These are phyloP conservation scores for Hsuehochloa calcarea DNA, from an alignment of 176 grass and related monocot genomes.

Conservation along the genomic window DNA sequence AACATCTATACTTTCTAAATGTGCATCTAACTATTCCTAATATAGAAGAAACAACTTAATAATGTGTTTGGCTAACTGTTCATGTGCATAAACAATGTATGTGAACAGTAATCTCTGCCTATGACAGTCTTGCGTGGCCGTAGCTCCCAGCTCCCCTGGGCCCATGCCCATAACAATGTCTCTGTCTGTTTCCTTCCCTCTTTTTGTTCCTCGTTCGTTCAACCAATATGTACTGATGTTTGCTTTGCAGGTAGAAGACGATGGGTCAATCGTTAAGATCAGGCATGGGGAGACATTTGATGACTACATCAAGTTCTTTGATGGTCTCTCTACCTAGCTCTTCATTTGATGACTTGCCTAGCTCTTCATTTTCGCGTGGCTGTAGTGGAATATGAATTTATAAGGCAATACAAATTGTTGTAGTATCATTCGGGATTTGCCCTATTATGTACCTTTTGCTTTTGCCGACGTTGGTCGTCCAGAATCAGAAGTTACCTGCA, in stretches of 20 bases:
- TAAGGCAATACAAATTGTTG: neutral
- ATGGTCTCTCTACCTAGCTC: slow-evolving; percentile 52
- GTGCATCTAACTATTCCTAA: no score
- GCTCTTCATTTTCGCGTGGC: neutral
- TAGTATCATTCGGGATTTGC: neutral
- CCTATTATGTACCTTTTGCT: neutral
- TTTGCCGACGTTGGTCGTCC: neutral
- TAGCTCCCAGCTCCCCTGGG: no score
- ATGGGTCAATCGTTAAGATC: slow-evolving; percentile 69
- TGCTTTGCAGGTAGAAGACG: slow-evolving; percentile 51
- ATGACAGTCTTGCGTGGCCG: no score
- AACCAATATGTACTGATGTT: neutral
- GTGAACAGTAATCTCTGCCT: no score
- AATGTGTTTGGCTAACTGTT: no score
- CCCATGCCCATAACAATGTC: no score
- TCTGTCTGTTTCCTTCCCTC: no score
- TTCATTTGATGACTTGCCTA: neutral
- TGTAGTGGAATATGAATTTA: neutral
- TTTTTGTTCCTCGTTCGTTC: neutral
- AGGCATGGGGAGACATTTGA: slow-evolving; percentile 82
- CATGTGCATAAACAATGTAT: no score
- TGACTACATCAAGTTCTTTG: slow-evolving; percentile 85
- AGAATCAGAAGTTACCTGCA: neutral
- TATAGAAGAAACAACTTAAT: no score
- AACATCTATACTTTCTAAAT: no score